Evolutionary conservation across 23 red algal genomes (phyloP), one percentile per base, ranked within the genome.

Genomic region (Gracilaria domingensis): DNA sequence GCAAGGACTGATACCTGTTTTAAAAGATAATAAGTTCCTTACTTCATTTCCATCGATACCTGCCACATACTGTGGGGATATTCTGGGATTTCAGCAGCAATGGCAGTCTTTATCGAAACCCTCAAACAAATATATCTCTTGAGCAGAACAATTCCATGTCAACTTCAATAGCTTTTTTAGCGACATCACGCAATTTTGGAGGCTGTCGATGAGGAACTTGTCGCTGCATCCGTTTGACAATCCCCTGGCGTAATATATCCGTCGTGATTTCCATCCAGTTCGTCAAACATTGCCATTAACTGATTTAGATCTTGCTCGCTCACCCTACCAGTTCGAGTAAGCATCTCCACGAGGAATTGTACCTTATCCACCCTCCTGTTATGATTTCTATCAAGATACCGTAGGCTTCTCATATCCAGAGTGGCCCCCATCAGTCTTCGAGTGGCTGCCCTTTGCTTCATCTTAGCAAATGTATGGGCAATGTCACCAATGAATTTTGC

Each of bases 401-500:
- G 0, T 25, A 88, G 62, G 58, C 40, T 81, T 40, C 28, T 47
- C 33, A 56, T 53, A 77, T 83, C 61, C 32, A 90, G 42, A 25
- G 65, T 40, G 6, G 93, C 85, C 36, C 37, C 48, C 11, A 85
- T 60, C 49, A 95, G 71, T 37, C 85, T 78, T 36, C 81, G 66
- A 48, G 66, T 77, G 12, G 65, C 86, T 4, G 51, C 69, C 23
- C 93, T 34, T 87, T 95, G 93, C 47, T 88, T 88, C 36, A 82
- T 45, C 64, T 74, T 79, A 23, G 79, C 71, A 44, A 57, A 66
- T 26, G 86, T 35, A 69, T 93, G 84, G 16, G 83, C 83, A 35
- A 84, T 67, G 44, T 95, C 93, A 8, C 57, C 83, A 32, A 95
- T 30, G 75, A 95, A 33, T 62, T 95, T 95, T 25, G 66, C 93